These are phyloP conservation scores for Hypoxylon trugodes DNA, from an alignment of 495 filamentous ascomycete genomes.

Conservation along the genomic window DNA sequence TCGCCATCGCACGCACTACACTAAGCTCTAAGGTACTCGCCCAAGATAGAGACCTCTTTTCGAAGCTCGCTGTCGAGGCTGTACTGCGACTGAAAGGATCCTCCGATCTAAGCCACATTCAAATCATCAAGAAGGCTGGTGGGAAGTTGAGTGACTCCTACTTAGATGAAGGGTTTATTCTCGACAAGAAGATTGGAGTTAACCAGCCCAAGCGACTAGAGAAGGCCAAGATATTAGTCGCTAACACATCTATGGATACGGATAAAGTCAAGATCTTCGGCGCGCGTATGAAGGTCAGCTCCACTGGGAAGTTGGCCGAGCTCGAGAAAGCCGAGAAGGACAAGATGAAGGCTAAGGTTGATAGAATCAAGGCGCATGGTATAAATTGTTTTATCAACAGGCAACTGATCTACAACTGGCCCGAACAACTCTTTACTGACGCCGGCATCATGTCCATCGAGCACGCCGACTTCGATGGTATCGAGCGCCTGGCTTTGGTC, in stretches of 20 bases:
- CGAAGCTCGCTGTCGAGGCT: constrained; percentile 89
- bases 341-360: constrained; percentile 99
- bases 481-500: constrained; percentile 92
- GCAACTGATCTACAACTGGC: constrained; percentile 99
- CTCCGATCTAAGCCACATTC: constrained; percentile 95
- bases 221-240: constrained; percentile 96
- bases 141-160: constrained; percentile 97
- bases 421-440: constrained; percentile 97
- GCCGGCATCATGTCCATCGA: constrained; percentile 98
- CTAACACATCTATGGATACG: constrained; percentile 99
- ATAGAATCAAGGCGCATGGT: constrained; percentile 97
- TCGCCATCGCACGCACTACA: constrained; percentile 93
- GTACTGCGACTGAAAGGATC: constrained; percentile 90
- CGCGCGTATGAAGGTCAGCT: constrained; percentile 92
- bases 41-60: constrained; percentile 93
- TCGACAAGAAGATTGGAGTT: constrained; percentile 98
- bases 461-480: constrained; percentile 98
- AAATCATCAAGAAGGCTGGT: constrained; percentile 99
- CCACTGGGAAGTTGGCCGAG: constrained; percentile 94
- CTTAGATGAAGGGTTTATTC: constrained; percentile 96
- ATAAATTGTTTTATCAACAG: constrained; percentile 99
- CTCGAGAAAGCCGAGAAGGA: constrained; percentile 97
- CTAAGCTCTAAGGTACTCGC: constrained; percentile 96
- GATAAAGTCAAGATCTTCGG: constrained; percentile 99
- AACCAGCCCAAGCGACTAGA: constrained; percentile 98